A percentile compares a stretch with the other conserved stretches of the same genome.
These are phyloP conservation scores for Pyrenula massariospora DNA, from an alignment of 495 filamentous ascomycete species.

Conservation along the genomic window DNA sequence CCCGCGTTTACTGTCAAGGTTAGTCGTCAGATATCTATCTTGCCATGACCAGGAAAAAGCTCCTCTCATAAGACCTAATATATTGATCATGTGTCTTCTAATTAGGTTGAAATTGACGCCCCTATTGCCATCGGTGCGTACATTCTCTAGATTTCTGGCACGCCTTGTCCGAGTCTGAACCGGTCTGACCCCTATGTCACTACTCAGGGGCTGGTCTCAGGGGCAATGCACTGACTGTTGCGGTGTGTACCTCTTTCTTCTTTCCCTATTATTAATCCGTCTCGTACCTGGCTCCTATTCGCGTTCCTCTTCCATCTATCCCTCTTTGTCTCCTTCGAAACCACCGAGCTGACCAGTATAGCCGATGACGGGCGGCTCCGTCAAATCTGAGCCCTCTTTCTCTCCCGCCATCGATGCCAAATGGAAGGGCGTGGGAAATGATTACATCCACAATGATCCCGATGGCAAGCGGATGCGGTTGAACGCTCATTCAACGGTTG, in stretches of 20 bases:
- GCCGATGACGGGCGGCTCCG: slow-evolving; percentile 32
- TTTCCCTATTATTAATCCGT: slow-evolving; percentile 7
- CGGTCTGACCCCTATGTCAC: too few species aligned
- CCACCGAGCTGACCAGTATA: slow-evolving; percentile 4
- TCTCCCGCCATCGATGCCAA: slow-evolving; percentile 30
- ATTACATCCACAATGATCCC: slow-evolving; percentile 39
- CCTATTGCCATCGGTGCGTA: too few species aligned
- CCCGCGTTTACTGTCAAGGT: slow-evolving; percentile 34
- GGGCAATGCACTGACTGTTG: slow-evolving; percentile 8
- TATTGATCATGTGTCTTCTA: too few species aligned
- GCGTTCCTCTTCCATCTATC: slow-evolving; percentile 11
- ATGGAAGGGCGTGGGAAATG: slow-evolving; percentile 34
- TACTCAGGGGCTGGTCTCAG: slow-evolving; percentile 8
- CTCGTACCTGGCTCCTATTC: neutral
- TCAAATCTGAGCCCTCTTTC: slow-evolving; percentile 29
- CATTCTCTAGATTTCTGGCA: too few species aligned
- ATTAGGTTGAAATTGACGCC: too few species aligned
- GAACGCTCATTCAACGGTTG: slow-evolving; percentile 34
- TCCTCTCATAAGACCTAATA: too few species aligned
- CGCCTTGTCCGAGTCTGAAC: too few species aligned
- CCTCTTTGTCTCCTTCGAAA: slow-evolving; percentile 12
- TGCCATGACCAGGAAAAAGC: neutral
- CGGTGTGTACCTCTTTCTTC: neutral
- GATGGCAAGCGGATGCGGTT: slow-evolving; percentile 35
- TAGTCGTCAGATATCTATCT: slow-evolving; percentile 1